These are phyloP conservation scores for Afroboletus lepidellus DNA, from an alignment of 1,284 basidiomycete species.

Conservation along the genomic window DNA sequence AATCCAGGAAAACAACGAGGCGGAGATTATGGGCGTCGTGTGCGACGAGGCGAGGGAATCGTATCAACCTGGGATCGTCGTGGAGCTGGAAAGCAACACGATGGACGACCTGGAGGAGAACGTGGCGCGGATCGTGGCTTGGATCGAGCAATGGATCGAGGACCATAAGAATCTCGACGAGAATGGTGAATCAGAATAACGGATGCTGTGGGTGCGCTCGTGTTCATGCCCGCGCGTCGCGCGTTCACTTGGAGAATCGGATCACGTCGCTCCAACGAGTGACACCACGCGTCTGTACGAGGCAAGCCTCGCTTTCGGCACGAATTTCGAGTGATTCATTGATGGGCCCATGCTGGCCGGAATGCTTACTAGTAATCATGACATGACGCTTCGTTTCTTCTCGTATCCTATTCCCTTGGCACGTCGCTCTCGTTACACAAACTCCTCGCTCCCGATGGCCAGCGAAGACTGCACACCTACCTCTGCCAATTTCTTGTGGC, in stretches of 20 bases:
- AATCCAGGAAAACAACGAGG: constrained; percentile 97
- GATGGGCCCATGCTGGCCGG: background rate
- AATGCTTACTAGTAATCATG: background rate
- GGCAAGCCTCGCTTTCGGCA: background rate
- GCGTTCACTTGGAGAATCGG: background rate
- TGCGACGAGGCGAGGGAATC: constrained; percentile 85
- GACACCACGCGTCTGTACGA: background rate
- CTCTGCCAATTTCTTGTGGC: background rate
- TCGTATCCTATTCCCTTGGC: background rate
- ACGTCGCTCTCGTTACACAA: background rate
- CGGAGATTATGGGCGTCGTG: constrained; percentile 96
- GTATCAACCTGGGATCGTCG: constrained; percentile 83
- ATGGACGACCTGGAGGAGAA: constrained; percentile 86
- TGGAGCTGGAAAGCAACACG: constrained; percentile 81
- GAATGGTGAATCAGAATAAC: constrained; percentile 6
- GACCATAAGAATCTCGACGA: constrained; percentile 38
- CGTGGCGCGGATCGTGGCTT: constrained; percentile 78
- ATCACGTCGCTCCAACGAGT: too few species aligned
- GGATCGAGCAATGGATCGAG: constrained; percentile 79
- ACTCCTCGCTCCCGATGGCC: background rate
- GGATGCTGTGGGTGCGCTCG: background rate
- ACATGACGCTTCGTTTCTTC: background rate
- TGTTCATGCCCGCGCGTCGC: too few species aligned
- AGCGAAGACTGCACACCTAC: constrained; percentile 14
- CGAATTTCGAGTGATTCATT: background rate